Base-by-base conservation (phyloP, 164 flowering plant species). In the Cinnamomum chago region DNA sequence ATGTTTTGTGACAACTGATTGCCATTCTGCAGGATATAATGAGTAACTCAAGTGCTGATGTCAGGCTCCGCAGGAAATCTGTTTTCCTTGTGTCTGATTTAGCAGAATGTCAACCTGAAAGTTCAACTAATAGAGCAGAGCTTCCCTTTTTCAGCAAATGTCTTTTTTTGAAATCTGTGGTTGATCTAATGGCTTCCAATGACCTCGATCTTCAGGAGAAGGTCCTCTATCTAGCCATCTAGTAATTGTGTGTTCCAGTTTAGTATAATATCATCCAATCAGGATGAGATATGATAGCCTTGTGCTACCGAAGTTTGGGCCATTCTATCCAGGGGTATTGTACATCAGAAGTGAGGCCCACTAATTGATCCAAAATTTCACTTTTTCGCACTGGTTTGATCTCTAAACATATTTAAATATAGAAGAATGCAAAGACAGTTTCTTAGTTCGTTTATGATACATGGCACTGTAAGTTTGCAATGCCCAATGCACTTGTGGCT, bases 181-280 rank as follows among this genome's bases (percentile, higher is more conserved):
- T 95, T 76, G 89, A 90, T 85, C 84, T 88, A 51, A 77, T 79
- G 4, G 79, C 83, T 66, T 82, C 89, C 12, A 14, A 73, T 50
- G 97, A 95, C 79, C 85, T 93, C 76, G 98, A 95, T 87, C 97
- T 95, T 68, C 95, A 89, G 85, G 99, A 93, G 77, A 95, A 93
- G 98, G 99, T 92, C 18, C 13, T 30, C 25, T 74, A 51, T 6
- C 58, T 5, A 14, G 65, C 67, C 24, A 50, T 50, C 30, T 20
- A 9, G 24, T 24, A 1, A 40, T 72, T 62, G 47, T 72, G 51
- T 17, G 1, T 25, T 58, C 2, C 20, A 18, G 15, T 67, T 67
- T 1, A 5, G 17, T 5, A 28, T 20, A 3, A 17, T 67, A 67
- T 28, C 60, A 55, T 55, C 3, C 60, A 55, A 55, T 55, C 60